Evolutionary conservation across 192 early-diverging fungal species (phyloP), one percentile per base, ranked within the genome.

Genomic region (Podila epigama): DNA sequence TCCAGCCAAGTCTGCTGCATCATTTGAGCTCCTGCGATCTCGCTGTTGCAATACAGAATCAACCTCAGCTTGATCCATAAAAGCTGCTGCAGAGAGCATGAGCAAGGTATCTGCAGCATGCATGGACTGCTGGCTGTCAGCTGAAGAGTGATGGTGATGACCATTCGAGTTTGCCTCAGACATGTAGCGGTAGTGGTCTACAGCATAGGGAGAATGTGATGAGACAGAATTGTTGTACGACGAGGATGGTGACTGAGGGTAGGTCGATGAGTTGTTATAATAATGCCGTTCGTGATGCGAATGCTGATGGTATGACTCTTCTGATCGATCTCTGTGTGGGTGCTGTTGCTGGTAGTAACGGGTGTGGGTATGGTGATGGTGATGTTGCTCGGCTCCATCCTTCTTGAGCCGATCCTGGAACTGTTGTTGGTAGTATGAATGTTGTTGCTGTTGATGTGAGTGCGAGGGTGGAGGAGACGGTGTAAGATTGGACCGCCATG

Each of bases 71-170:
- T 66, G 58, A 37, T 70, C 71, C 72, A 80, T 70, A 50, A 80
- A 71, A 10, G 69, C 79, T 36, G 67, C 69, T 37, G 70, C 60
- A 58, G 69, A 64, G 50, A 60, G 68, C 56, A 80, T 63, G 56
- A 81, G 55, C 57, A 83, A 48, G 18, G 70, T 75, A 42, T 80
- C 77, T 59, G 68, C 71, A 62, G 73, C 73, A 48, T 5, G 73
- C 73, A 51, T 66, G 63, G 35, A 68, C 73, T 6, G 56, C 68
- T 11, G 73, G 68, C 42, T 68, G 35, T 15, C 73, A 60, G 41
- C 64, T 65, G 35, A n/a, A 57, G 6, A n/a, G 29, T 32, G 55
- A 57, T 7, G 55, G 33, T 57, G 55, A 8, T 48, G 25, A 8
- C 44, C 44, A 48, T 22, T 57, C 39, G 50, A 22, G 7, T 32